Conservation (phyloP, 176 grass and related monocot species). For the Miscanthus lutarioriparius region DNA sequence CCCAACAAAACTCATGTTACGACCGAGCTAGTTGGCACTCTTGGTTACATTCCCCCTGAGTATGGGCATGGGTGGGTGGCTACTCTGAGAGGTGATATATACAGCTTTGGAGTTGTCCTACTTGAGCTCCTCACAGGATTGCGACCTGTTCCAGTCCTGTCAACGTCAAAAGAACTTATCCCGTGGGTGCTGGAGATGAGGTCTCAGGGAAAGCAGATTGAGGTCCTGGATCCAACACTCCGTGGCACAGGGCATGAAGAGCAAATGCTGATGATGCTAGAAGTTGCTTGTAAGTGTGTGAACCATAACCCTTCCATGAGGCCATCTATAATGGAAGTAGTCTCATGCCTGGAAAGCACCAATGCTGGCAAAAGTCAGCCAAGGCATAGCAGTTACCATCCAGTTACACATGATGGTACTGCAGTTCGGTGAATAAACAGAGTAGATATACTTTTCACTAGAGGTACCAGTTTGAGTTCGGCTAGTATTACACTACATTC, state of each 20-base stretch:
- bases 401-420: neutral
- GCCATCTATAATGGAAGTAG: slow-evolving; percentile 48
- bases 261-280: slow-evolving; percentile 57
- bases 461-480: neutral
- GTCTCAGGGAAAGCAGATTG: slow-evolving; percentile 31
- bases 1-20: slow-evolving; percentile 68
- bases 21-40: slow-evolving; percentile 65
- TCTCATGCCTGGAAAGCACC: slow-evolving; percentile 34
- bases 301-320: slow-evolving; percentile 32
- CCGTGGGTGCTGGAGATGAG: slow-evolving; percentile 55
- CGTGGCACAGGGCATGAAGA: slow-evolving; percentile 41
- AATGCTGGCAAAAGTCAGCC: neutral
- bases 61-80: slow-evolving; percentile 65
- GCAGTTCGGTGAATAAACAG: neutral
- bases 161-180: slow-evolving; percentile 47
- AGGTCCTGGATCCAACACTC: slow-evolving; percentile 49
- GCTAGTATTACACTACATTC: neutral
- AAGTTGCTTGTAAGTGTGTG: slow-evolving; percentile 56
- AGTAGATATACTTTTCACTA: neutral
- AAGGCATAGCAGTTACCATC: neutral
- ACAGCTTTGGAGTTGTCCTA: slow-evolving; percentile 72
- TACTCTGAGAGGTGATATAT: slow-evolving; percentile 67
- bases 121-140: slow-evolving; percentile 61
- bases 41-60: slow-evolving; percentile 79
- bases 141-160: slow-evolving; percentile 48